These are phyloP conservation scores for Dissophora globulifera DNA, from an alignment of 192 early-diverging fungal genomes.

Conservation along the genomic window DNA sequence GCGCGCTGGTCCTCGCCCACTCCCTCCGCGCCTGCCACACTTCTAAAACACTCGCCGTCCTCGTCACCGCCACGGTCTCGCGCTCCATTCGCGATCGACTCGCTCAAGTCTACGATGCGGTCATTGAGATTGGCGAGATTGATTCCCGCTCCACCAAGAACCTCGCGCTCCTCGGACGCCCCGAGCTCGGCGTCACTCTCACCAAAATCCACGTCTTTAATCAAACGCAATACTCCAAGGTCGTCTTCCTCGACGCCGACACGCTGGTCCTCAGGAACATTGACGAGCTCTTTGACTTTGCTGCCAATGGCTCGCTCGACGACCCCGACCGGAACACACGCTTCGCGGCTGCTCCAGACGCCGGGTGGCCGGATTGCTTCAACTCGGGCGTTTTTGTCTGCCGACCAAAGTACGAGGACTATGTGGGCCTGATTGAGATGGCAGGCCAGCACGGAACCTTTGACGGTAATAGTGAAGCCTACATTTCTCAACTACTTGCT, in stretches of 20 bases:
- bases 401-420: conserved; percentile 65
- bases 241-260: conserved; percentile 91
- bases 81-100: conserved; percentile 61
- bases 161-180: conserved; percentile 82
- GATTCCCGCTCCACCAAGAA: conserved; percentile 70
- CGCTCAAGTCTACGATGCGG: conserved; percentile 69
- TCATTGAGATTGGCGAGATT: conserved; percentile 76
- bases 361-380: conserved; percentile 97
- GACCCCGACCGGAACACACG: conserved; percentile 55
- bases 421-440: conserved; percentile 60
- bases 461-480: conserved; percentile 75
- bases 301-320: conserved; percentile 45
- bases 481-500: no score
- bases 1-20: conserved; percentile 82
- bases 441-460: conserved; percentile 73
- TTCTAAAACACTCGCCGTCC: conserved; percentile 69
- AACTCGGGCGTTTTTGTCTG: conserved; percentile 95
- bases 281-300: conserved; percentile 81
- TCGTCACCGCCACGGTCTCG: conserved; percentile 75
- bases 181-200: conserved; percentile 89
- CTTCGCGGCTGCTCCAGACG: conserved; percentile 91
- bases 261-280: conserved; percentile 85
- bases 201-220: conserved; percentile 93
- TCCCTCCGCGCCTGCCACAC: conserved; percentile 77
- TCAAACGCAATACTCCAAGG: conserved; percentile 73